phyloP scores from a whole-genome alignment of 805 yeast species.

The Candida koratica region DNA sequence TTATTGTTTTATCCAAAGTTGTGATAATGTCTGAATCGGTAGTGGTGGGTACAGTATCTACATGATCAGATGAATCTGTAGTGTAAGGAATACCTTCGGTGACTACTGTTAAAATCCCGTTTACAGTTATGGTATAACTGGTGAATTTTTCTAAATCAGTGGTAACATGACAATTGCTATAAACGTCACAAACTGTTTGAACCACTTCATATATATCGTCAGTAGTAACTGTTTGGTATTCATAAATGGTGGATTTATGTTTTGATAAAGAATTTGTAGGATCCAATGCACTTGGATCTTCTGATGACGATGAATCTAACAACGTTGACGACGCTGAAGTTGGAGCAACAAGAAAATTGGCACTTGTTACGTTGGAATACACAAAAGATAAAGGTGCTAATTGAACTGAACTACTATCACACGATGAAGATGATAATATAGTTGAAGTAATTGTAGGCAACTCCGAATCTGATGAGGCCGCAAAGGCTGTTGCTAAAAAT shows the following conservation, averaged over 20 bases:
- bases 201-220: slow-evolving; percentile 27
- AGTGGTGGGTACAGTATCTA: slow-evolving; percentile 15
- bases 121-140: slow-evolving; percentile 34
- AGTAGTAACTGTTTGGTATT: slow-evolving; percentile 16
- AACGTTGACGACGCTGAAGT: slow-evolving; percentile 5
- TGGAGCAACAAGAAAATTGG: slow-evolving; percentile 3
- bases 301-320: background rate
- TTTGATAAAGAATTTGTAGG: slow-evolving; percentile 14
- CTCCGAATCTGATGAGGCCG: slow-evolving; percentile 19
- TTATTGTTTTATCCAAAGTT: slow-evolving; percentile 13
- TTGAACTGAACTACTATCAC: slow-evolving; percentile 11
- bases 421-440: slow-evolving; percentile 13
- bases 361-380: slow-evolving; percentile 15
- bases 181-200: slow-evolving; percentile 30
- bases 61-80: slow-evolving; percentile 7
- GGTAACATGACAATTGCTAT: slow-evolving; percentile 30
- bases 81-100: slow-evolving; percentile 29
- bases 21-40: slow-evolving; percentile 13
- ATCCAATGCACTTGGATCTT: slow-evolving; percentile 10
- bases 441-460: slow-evolving; percentile 22
- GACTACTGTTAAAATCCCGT: slow-evolving; percentile 38
- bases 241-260: slow-evolving; percentile 12
- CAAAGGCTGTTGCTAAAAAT: slow-evolving; percentile 19
- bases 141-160: slow-evolving; percentile 29
- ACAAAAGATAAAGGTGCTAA: slow-evolving; percentile 21